Conservation (phyloP, 768 basidiomycete species). For the Termitomyces titanicus region DNA sequence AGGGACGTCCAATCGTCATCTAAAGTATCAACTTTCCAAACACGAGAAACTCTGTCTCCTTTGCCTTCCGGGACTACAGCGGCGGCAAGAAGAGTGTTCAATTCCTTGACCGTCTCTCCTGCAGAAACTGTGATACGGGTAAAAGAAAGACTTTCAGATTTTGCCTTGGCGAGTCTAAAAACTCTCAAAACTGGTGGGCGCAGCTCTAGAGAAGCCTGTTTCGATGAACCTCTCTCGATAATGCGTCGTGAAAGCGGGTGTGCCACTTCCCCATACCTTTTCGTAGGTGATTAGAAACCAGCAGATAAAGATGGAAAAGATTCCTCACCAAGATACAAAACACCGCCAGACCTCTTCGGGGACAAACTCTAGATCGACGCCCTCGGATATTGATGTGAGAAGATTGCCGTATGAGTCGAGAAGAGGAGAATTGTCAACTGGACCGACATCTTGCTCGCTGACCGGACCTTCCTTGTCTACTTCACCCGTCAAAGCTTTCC, state of each 20-base stretch:
- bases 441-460: constrained; percentile 60
- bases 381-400: constrained; percentile 45
- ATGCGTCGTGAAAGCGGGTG: constrained; percentile 64
- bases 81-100: constrained; percentile 38
- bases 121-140: constrained; percentile 44
- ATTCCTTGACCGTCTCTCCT: constrained; percentile 43
- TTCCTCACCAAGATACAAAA: constrained; percentile 64
- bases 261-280: constrained; percentile 68
- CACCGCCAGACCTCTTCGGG: constrained; percentile 69
- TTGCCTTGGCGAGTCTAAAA: constrained; percentile 37
- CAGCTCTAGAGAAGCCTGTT: constrained; percentile 61
- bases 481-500: constrained; percentile 65
- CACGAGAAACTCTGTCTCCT: constrained; percentile 40
- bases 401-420: constrained; percentile 53
- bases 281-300: background rate
- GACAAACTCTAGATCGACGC: constrained; percentile 71
- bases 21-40: constrained; percentile 56
- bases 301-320: constrained; percentile 1
- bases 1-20: constrained; percentile 33
- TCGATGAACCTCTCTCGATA: constrained; percentile 51
- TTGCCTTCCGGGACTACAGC: constrained; percentile 28
- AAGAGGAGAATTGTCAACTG: constrained; percentile 72
- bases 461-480: constrained; percentile 65
- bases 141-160: constrained; percentile 24
- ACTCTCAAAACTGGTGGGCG: constrained; percentile 64